A percentile compares a stretch with the other conserved stretches of the same genome.
phyloP scores from a whole-genome alignment of 2,329 filamentous ascomycete species.

The Epichloe brachyelytri region DNA sequence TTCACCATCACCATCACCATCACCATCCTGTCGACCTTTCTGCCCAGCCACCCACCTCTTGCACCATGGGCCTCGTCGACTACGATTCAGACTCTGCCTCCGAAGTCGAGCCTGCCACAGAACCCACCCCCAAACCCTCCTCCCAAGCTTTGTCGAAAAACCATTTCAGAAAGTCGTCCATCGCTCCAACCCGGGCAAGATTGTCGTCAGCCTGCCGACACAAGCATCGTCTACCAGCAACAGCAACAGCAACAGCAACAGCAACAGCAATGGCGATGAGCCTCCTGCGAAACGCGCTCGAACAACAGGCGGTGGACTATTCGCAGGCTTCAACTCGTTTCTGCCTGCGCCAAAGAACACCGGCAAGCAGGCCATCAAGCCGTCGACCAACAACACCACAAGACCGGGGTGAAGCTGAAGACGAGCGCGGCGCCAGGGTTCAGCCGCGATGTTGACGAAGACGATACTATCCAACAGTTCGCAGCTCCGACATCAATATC shows the following conservation, averaged over 20 bases:
- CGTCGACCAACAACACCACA: slow-evolving; percentile 17
- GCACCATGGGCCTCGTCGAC: slow-evolving; percentile 63
- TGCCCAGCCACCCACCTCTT: background rate
- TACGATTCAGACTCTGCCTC: slow-evolving; percentile 52
- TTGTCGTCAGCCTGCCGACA: slow-evolving; percentile 64
- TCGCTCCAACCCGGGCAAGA: slow-evolving; percentile 68
- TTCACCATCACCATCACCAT: background rate
- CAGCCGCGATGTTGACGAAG: slow-evolving; percentile 38
- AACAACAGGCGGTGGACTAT: slow-evolving; percentile 43
- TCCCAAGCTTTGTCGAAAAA: slow-evolving; percentile 31
- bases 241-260: slow-evolving; percentile 19
- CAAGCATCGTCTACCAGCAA: slow-evolving; percentile 23
- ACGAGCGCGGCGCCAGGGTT: slow-evolving; percentile 78
- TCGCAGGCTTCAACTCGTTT: slow-evolving; percentile 75
- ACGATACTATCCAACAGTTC: slow-evolving; percentile 4
- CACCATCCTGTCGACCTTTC: too few species aligned
- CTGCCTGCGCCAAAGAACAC: slow-evolving; percentile 69
- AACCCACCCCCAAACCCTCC: slow-evolving; percentile 18
- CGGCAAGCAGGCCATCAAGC: slow-evolving; percentile 17
- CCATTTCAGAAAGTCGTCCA: slow-evolving; percentile 71
- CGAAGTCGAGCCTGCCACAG: slow-evolving; percentile 28
- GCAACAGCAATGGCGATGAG: slow-evolving; percentile 15
- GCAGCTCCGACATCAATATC: slow-evolving; percentile 6
- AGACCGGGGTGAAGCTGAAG: slow-evolving; percentile 50
- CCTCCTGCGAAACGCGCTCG: slow-evolving; percentile 60